Conservation (phyloP, 768 basidiomycete species). For the Pulveroboletus ravenelii region DNA sequence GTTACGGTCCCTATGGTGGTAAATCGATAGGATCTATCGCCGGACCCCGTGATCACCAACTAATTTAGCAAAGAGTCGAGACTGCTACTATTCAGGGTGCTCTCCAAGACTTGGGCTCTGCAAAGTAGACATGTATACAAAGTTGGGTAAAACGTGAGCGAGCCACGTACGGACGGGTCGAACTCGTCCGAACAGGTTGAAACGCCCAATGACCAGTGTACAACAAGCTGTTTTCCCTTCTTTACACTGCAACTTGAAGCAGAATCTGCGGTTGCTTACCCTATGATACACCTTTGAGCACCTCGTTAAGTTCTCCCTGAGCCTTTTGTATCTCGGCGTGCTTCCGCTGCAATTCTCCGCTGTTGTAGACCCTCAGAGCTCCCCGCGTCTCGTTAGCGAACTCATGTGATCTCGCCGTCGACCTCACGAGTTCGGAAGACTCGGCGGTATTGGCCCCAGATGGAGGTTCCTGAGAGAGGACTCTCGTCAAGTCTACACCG, state of each 20-base stretch:
- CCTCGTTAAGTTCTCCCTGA: conserved; percentile 51
- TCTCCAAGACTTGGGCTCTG: too few species aligned
- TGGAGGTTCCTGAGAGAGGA: conserved; percentile 20
- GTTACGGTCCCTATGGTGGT: background rate
- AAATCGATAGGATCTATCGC: conserved; percentile 21
- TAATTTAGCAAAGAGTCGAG: conserved; percentile 2
- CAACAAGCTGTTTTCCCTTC: background rate
- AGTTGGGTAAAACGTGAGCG: background rate
- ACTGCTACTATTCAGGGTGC: background rate
- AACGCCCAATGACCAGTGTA: background rate
- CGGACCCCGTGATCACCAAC: conserved; percentile 1
- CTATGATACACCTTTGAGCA: conserved; percentile 34
- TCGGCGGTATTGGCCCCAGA: conserved; percentile 1
- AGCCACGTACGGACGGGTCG: background rate
- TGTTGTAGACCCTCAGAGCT: conserved; percentile 42
- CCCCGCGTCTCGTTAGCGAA: conserved; percentile 55
- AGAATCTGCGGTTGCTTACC: conserved; percentile 8
- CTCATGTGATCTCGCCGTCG: conserved; percentile 46
- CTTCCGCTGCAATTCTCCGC: conserved; percentile 48
- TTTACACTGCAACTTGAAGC: background rate
- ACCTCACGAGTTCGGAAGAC: conserved; percentile 12
- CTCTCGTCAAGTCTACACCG: conserved; percentile 37
- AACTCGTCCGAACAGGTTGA: background rate
- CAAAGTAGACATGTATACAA: background rate
- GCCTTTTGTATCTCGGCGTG: conserved; percentile 52